Conservation (phyloP, 1,284 basidiomycete species). For the Cutaneotrichosporon sp. region DNA sequence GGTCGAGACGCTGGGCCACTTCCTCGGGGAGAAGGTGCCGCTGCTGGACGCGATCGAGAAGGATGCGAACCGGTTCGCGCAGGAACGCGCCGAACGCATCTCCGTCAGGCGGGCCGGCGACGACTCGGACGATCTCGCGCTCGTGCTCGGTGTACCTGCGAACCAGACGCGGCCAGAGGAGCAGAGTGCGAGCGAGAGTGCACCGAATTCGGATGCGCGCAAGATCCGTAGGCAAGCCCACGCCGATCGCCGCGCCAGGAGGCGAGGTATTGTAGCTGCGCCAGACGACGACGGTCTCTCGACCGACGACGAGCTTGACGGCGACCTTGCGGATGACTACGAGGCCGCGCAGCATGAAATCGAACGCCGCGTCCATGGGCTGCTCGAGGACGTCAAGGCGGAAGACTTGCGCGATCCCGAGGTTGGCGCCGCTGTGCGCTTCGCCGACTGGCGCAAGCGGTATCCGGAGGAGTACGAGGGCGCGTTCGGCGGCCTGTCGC, state of each 20-base stretch:
- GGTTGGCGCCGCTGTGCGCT: slow-evolving; percentile 68
- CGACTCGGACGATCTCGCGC: slow-evolving; percentile 75
- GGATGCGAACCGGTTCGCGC: slow-evolving; percentile 69
- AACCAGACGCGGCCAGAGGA: slow-evolving; percentile 29
- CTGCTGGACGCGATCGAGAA: slow-evolving; percentile 78
- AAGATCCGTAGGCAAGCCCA: slow-evolving; percentile 62
- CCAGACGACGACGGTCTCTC: slow-evolving; percentile 67
- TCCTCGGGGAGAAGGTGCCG: slow-evolving; percentile 85
- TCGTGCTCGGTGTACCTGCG: slow-evolving; percentile 65
- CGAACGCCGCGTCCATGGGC: slow-evolving; percentile 57
- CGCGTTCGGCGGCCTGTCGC: slow-evolving; percentile 84
- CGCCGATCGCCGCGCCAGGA: slow-evolving; percentile 56
- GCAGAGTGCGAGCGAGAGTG: slow-evolving; percentile 31
- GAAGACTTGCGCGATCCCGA: slow-evolving; percentile 79
- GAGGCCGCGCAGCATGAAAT: slow-evolving; percentile 63
- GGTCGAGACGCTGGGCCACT: slow-evolving; percentile 81
- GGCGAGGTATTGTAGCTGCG: slow-evolving; percentile 37
- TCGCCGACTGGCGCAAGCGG: slow-evolving; percentile 72
- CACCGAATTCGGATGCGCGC: slow-evolving; percentile 56
- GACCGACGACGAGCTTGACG: slow-evolving; percentile 71
- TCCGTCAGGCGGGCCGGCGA: slow-evolving; percentile 66
- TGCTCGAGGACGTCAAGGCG: slow-evolving; percentile 77
- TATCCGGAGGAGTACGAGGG: slow-evolving; percentile 79
- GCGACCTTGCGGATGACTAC: slow-evolving; percentile 69
- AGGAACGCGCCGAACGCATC: slow-evolving; percentile 72